Conservation (phyloP, 2,329 filamentous ascomycete species). For the Phyllosticta capitalensis region DNA sequence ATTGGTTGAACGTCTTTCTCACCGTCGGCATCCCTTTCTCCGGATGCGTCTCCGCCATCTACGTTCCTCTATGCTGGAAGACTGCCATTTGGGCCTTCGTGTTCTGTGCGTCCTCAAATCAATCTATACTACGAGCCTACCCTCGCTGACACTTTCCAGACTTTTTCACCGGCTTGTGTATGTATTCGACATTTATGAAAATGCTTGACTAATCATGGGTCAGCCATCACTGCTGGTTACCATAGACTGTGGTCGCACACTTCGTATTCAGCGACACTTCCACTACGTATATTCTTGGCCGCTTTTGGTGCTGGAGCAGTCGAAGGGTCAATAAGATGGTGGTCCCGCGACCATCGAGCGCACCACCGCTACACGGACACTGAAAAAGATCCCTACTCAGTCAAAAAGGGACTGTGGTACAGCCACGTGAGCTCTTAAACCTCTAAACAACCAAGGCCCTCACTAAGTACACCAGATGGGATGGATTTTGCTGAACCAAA, state of each 20-base stretch:
- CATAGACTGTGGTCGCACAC: conserved; percentile 81
- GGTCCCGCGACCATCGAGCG: conserved; percentile 76
- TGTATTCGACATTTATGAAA: neutral
- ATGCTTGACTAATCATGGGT: neutral
- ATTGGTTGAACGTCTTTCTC: conserved; percentile 82
- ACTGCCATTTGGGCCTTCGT: conserved; percentile 63
- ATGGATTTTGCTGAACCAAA: conserved; percentile 92
- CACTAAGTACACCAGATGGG: conserved; percentile 41
- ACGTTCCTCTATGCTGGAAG: conserved; percentile 63
- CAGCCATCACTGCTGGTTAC: conserved; percentile 45
- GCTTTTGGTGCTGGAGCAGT: conserved; percentile 74
- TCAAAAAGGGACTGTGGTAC: conserved; percentile 64
- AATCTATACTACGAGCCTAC: neutral
- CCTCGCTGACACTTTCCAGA: conserved; percentile 26
- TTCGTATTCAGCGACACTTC: conserved; percentile 67
- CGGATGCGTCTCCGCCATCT: conserved; percentile 65
- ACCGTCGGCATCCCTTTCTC: conserved; percentile 68
- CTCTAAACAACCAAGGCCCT: neutral
- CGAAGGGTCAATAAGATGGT: conserved; percentile 81
- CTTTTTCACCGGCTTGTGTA: conserved; percentile 62
- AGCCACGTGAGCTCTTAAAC: conserved; percentile 6
- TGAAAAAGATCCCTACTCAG: conserved; percentile 84
- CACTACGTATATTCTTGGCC: conserved; percentile 73
- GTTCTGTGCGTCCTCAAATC: conserved; percentile 43
- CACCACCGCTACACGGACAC: conserved; percentile 91